Conservation (phyloP, 169 alveolate species). For the Plasmodium gonderi region DNA sequence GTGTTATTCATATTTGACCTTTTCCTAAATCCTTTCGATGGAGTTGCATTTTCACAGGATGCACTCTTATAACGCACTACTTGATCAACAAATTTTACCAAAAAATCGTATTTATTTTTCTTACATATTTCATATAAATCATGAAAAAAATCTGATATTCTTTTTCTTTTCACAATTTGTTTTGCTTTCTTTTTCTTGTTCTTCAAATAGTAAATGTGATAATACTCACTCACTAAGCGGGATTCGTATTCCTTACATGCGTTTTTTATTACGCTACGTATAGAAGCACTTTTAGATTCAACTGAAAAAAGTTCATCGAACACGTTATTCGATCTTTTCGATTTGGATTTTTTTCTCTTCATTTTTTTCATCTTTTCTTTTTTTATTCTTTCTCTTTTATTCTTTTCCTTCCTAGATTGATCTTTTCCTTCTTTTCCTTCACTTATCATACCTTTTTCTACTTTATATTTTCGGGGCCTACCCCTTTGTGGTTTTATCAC, state of each 20-base stretch:
- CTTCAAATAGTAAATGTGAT: background rate
- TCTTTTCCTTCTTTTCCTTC: too few species aligned
- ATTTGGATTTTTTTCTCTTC: background rate
- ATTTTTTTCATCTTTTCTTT: background rate
- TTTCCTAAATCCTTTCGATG: background rate
- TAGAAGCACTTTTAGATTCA: background rate
- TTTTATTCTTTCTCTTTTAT: background rate
- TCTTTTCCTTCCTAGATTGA: too few species aligned
- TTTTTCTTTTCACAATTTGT: constrained; percentile 9
- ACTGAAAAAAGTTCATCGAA: background rate
- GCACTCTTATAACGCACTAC: background rate
- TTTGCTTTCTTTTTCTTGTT: background rate
- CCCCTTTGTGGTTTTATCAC: background rate
- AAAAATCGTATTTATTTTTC: background rate
- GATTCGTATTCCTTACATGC: background rate
- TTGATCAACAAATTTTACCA: constrained; percentile 23
- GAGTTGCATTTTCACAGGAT: background rate
- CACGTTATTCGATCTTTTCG: background rate
- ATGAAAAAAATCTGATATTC: background rate
- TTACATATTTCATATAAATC: constrained; percentile 20
- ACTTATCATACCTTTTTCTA: background rate
- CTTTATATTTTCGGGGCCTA: background rate
- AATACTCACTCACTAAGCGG: constrained; percentile 10
- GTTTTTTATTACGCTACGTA: background rate
- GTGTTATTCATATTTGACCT: background rate